Evolutionary conservation across 352 stramenopile species (phyloP).

Genomic region (Saprolegnia parasitica): DNA sequence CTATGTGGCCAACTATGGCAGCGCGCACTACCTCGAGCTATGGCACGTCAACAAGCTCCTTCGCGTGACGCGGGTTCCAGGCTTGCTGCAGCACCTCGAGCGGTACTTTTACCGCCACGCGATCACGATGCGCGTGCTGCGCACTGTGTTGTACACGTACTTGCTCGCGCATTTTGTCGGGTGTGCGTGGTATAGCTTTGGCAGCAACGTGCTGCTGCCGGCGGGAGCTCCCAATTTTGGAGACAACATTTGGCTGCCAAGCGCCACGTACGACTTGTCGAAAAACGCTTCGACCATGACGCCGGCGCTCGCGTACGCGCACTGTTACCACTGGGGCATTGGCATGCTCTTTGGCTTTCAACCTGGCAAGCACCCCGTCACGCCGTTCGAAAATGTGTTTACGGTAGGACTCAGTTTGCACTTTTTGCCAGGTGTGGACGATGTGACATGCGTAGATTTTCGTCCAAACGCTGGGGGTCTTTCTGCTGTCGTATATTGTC

Average conservation of each 20-base stretch:
- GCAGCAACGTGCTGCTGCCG: not conserved
- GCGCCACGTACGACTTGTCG: constrained; percentile 13
- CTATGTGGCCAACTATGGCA: constrained; percentile 46
- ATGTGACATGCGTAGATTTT: constrained; percentile 28
- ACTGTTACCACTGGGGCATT: constrained; percentile 45
- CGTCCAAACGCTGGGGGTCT: constrained; percentile 32
- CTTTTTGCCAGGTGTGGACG: constrained; percentile 31
- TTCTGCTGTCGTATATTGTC: constrained; percentile 52
- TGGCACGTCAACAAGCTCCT: constrained; percentile 55
- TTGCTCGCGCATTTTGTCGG: constrained; percentile 47
- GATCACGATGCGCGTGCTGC: constrained; percentile 43
- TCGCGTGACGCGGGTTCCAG: constrained; percentile 35
- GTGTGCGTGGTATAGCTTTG: constrained; percentile 61
- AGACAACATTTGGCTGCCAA: constrained; percentile 1
- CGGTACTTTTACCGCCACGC: constrained; percentile 42
- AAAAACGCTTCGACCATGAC: not conserved
- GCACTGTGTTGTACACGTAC: constrained; percentile 46
- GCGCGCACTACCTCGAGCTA: constrained; percentile 35
- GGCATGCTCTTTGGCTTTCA: constrained; percentile 51
- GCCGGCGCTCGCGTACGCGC: constrained; percentile 35
- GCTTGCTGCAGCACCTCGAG: constrained; percentile 33
- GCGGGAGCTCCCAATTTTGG: not conserved
- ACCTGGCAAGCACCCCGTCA: constrained; percentile 41
- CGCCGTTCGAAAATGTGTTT: constrained; percentile 41
- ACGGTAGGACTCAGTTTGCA: constrained; percentile 30